Conservation (phyloP, 352 stramenopile species). For the Thalassiosira mediterranea region DNA sequence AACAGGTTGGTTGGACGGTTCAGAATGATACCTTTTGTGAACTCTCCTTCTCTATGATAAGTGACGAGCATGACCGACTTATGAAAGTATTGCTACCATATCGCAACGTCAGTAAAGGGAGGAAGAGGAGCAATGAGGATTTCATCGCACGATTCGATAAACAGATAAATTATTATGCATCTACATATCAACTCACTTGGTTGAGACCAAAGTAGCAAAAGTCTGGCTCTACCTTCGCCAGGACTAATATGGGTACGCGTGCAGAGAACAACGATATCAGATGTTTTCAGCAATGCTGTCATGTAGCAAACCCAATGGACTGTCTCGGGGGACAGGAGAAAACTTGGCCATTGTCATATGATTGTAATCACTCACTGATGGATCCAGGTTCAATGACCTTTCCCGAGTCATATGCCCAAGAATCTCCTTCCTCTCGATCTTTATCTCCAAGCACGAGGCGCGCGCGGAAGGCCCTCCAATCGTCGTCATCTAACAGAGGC, state of each 20-base stretch:
- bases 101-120: neutral
- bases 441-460: conserved; percentile 17
- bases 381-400: conserved; percentile 57
- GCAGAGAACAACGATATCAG: no score
- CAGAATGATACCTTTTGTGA: conserved; percentile 73
- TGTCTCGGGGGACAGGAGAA: neutral
- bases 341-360: neutral
- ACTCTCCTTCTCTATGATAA: conserved; percentile 59
- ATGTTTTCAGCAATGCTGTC: no score
- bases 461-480: conserved; percentile 63
- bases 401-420: conserved; percentile 62
- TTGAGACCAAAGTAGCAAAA: conserved; percentile 63
- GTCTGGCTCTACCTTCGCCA: conserved; percentile 40
- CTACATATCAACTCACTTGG: no score
- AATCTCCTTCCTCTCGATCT: conserved; percentile 9
- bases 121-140: conserved; percentile 14
- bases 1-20: conserved; percentile 60
- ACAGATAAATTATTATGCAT: no score
- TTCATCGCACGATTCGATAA: no score
- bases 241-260: no score
- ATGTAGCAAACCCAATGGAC: neutral
- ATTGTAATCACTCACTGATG: conserved; percentile 39
- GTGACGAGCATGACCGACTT: conserved; percentile 70
- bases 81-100: conserved; percentile 69
- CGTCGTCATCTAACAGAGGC: conserved; percentile 14